Base-by-base conservation (phyloP, 179 eudicot genomes). In the Actinidia chinensis region DNA sequence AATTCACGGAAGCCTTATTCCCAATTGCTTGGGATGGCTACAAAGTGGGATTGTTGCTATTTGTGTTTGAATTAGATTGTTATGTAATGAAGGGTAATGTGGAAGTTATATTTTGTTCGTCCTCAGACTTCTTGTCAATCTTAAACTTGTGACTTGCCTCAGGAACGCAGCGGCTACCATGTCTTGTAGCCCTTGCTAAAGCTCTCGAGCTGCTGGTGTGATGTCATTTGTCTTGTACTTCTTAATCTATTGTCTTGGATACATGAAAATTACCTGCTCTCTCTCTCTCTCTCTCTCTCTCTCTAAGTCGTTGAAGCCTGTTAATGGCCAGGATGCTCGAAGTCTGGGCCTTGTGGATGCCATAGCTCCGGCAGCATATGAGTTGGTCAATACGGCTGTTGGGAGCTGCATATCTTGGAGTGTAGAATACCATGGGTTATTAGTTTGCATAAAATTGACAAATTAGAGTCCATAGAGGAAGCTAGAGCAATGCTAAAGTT, bases 141-240 rank as follows among this genome's bases (percentile, higher is more conserved):
- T 80, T 36, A 40, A 76, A 71, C 52, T 20, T 78, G 33, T 83
- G 75, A 76, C 59, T 71, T 84, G 28, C 77, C 73, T 76, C 87
- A 93, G 98, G 98, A 67, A 91, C 98, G 25, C 98, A 93, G 80
- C 90, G 93, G 68, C 93, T 93, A 74, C 98, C 97, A 33, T 87
- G 97, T 59, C 88, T 93, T 71, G 95, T 93, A 66, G 97, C 92
- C 73, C 94, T 93, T 82, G 25, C 91, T 2, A 93, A 91, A 78
- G 90, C 93, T 79, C 90, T 93, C 74, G 94, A 93, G 73, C 89
- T 93, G 84, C 84, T 93, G 97, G 98, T 93, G 82, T 71, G 51
- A 46, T 70, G 72, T 79, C 71, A 58, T 67, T 82, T 80, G 14
- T 28, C 69, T 43, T 51, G 18, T 36, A n/a, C 47, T 40, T 28